Conservation (phyloP, 345 rosid species). For the Murraya paniculata region DNA sequence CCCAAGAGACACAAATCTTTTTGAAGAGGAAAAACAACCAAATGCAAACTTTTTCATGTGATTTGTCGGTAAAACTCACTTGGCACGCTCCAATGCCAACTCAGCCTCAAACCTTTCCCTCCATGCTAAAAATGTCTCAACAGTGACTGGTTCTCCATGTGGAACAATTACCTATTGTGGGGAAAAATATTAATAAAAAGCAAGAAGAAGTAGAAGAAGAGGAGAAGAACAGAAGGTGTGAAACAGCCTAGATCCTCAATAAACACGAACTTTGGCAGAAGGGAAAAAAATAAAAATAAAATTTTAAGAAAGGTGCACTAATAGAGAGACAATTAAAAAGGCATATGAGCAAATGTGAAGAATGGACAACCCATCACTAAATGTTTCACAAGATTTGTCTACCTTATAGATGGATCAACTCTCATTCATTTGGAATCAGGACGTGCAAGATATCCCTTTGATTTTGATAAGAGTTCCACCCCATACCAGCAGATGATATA, state of each 20-base stretch:
- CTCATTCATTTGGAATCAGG: neutral
- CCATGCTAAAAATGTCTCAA: conserved; percentile 92
- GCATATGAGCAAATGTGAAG: neutral
- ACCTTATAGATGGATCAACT: neutral
- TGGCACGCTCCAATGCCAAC: conserved; percentile 94
- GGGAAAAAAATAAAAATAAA: neutral
- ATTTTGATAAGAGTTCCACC: neutral
- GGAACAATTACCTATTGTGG: conserved; percentile 63
- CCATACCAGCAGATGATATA: neutral
- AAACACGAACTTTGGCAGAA: neutral
- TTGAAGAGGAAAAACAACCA: neutral
- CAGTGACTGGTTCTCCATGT: conserved; percentile 96
- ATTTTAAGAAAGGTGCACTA: too few species aligned
- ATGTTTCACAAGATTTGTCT: neutral
- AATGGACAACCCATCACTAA: neutral
- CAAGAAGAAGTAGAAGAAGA: neutral
- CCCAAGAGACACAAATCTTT: neutral
- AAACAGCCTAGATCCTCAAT: neutral
- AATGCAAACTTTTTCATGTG: neutral
- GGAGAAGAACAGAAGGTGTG: conserved; percentile 1
- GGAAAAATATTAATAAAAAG: neutral
- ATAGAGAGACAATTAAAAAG: too few species aligned
- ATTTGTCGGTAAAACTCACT: conserved; percentile 49
- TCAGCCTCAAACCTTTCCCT: conserved; percentile 97
- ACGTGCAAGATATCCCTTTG: neutral